Base-by-base conservation (phyloP, 2,329 filamentous ascomycete species). In the Spiromastix sp. region DNA sequence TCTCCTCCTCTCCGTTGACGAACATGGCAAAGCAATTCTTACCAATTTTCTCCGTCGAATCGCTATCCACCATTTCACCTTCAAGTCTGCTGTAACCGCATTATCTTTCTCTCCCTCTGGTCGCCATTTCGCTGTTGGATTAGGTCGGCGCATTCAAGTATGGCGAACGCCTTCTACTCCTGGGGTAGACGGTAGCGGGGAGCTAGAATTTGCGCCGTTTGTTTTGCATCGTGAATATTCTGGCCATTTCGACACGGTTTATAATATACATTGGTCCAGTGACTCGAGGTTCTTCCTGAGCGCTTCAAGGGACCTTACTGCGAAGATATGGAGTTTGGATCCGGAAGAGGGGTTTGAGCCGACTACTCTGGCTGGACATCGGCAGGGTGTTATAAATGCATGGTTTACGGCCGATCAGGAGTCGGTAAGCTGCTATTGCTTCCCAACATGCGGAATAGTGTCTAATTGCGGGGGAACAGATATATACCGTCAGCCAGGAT, bases 321-420 rank as follows among this genome's bases (percentile, higher is more conserved):
- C 85, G 25, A 76, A 87, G 54, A 84, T 98, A 76, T 98, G 89
- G 89, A 96, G 87, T 56, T 65, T 95, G 46, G 74, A 93, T 47
- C 72, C 79, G 1, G 85, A 94, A 51, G 83, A 89, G 41, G 84
- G 81, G 2, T 96, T 96, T 59, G 76, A 78, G 32, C 86, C 89
- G 1, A 98, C 91, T 2, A 85, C 87, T 11, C 65, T 98, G 42
- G 81, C 85, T 3, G 91, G 91, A 2, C 93, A 98, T 61, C 79
- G 86, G 55, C 86, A 95, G 59, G 80, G 75, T 11, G 83, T 98
- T 3, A 72, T 93, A 36, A 85, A 81, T n/a, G 87, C 87, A n/a
- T 98, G 86, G 78, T 98, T 98, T 55, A 93, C 87, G 1, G 79
- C 81, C 42, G 79, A 93, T 48, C 91, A 98, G 56, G 93, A 98